Evolutionary conservation across 2,329 filamentous ascomycete genomes (phyloP), one percentile per base, ranked within the genome.

Genomic region (Aspergillus texensis): DNA sequence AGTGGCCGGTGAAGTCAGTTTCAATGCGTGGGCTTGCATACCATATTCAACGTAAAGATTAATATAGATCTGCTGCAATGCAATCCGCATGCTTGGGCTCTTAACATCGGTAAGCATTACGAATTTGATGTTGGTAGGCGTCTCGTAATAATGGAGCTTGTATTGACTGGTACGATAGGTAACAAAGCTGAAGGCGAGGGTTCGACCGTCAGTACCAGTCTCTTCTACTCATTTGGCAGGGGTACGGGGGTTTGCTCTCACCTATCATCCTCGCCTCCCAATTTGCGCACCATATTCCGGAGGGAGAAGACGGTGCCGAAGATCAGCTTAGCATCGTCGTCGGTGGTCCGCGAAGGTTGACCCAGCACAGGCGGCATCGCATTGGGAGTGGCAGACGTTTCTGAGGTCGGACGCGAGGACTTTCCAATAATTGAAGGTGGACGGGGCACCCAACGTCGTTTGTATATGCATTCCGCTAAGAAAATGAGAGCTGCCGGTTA

Each of bases 111-210:
- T 98, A 75, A 98, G 85, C 89, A 99, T 92, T 75, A 97, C 93
- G 75, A 98, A 96, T 75, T 97, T 96, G 79, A 96, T 89, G 77
- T 92, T 96, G 58, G 93, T 95, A 1, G 94, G 93, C 14, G 95
- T 98, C 84, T 99, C 95, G 85, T 97, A 99, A 83, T 96, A 99
- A 82, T 99, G 95, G 72, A 99, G 87, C 82, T 97, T 97, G 85
- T 99, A 99, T 80, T 97, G 91, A 70, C 86, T 91, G 59, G 95
- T 99, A 71, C 93, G 91, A 81, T 92, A 99, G 70, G 90, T 93
- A 71, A 99, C 91, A 79, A 99, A 99, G 76, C 91, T 93, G 19
- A 60, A 56, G 10, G 14, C n/a, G 19, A 16, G 30, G 61, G 75
- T 62, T 76, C 65, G 55, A 53, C 46, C 45, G 36, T 57, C 24